Base-by-base conservation (phyloP, 495 filamentous ascomycete genomes). In the Tuber magnatum region DNA sequence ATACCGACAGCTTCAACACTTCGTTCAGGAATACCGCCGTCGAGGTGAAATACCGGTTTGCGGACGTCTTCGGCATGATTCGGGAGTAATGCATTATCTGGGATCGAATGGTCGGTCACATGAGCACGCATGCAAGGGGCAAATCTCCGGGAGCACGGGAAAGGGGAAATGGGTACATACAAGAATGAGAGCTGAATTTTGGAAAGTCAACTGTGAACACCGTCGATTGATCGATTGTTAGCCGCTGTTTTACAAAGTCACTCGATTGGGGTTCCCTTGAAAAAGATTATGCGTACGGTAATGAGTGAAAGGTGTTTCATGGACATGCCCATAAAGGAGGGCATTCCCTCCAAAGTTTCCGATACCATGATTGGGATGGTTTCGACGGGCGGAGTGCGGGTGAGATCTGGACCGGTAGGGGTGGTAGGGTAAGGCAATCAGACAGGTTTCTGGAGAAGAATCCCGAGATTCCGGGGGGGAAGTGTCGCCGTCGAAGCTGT, bases 11-110 rank as follows among this genome's bases (percentile, higher is more conserved):
- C 84, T 99, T 99, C 77, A 97, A 87, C 71, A 97, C 88, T 84
- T 99, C 95, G 82, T 94, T 97, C 65, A 97, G 85, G 81, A 99
- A 92, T 32, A 99, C 94, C 22, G 95, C 94, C 40, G 95, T 97
- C 24, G 94, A 97, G 41, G 94, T 90, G 76, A 94, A 90, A 84
- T 97, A 99, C 82, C 94, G 90, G 77, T 92, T 93, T 71, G 92
- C 91, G 79, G 89, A 89, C 44, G 89, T 88, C 32, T 89, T 87
- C 9, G 93, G 91, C 95, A 99, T 99, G 68, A 94, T 88, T 78
- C 94, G 88, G 20, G 94, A 97, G 82, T 97, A 97, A 85, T 97
- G 94, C 86, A 94, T 90, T 56, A 97, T 87, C 92, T 93, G 82
- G 51, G 71, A 74, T 20, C 12, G 32, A 12, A 35, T 32, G 10